Base-by-base conservation (phyloP, 2,329 filamentous ascomycete species). In the Nemania abortiva region DNA sequence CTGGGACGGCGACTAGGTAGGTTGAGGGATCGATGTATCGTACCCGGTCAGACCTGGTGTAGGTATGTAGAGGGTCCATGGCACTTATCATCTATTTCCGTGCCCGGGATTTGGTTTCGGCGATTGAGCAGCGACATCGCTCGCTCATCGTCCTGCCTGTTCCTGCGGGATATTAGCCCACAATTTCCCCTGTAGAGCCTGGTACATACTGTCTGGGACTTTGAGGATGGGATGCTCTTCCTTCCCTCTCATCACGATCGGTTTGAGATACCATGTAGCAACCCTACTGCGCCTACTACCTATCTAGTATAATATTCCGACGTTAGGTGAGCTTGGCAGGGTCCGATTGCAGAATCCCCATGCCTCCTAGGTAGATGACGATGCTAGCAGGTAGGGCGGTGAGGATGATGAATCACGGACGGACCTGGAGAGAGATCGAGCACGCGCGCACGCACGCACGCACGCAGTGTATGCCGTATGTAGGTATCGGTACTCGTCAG, bases 71-170 rank as follows among this genome's bases (percentile, higher is more conserved):
- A 34, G 29, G 49, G 49, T 29, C 24, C 24, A 52, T 52, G 49
- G 27, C 52, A 34, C 52, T 20, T 34, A 22, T 11, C 27, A 37
- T 34, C 52, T 58, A 49, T 53, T 64, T 53, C 57, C 56, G 64
- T 53, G 18, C 53, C 68, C 68, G 68, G 68, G 68, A 70, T 68
- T 68, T 70, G 68, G 22, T 68, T 45, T 68, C 68, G 68, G 68
- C 56, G 34, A 62, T 65, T 39, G 58, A 65, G 57, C 15, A 67
- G 52, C 55, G 65, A 64, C 42, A 60, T 68, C 59, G 53, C 49
- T 52, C 37, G 37, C 24, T 62, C 53, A 29, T 65, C 37, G 63
- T 55, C 55, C 50, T 55, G 29, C 22, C 22, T 15, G 10, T 52
- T 50, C 20, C 20, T 63, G 50, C 50, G 53, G 60, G 60, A 55